A percentile compares a stretch with the other conserved stretches of the same genome.
Conservation (phyloP, 768 basidiomycete genomes). For the Tulasnella calospora region DNA sequence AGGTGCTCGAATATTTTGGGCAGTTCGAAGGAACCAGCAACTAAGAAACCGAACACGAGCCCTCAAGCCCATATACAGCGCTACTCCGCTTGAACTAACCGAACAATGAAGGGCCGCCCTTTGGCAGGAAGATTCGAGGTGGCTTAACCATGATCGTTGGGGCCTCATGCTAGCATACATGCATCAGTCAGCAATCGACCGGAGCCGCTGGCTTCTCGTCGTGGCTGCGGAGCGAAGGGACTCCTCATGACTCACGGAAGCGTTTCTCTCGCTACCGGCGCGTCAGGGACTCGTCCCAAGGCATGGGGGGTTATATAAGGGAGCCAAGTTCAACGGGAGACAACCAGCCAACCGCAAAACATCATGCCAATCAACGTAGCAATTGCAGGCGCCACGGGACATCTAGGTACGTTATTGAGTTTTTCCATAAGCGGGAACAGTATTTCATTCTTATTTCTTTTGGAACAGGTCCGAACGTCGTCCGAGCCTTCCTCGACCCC, state of each 20-base stretch:
- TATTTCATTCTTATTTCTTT: too few relatives aligned
- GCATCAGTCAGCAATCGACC: neutral
- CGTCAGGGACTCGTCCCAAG: neutral
- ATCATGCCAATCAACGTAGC: slow-evolving; percentile 1
- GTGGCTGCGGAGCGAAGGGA: neutral
- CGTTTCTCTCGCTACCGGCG: neutral
- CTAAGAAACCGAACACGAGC: too few relatives aligned
- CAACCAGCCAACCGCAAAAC: neutral
- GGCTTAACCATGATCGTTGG: too few relatives aligned
- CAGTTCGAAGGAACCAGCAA: too few relatives aligned
- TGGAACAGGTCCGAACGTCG: neutral
- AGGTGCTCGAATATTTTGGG: too few relatives aligned
- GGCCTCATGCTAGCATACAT: too few relatives aligned
- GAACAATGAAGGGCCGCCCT: too few relatives aligned
- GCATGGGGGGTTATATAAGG: neutral
- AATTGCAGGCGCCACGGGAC: slow-evolving; percentile 11
- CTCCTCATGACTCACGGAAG: neutral
- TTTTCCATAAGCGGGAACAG: neutral
- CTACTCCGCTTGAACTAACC: too few relatives aligned
- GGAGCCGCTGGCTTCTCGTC: neutral
- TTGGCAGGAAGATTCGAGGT: too few relatives aligned
- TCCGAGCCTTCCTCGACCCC: slow-evolving; percentile 13
- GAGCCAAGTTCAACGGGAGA: neutral
- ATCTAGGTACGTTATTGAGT: neutral
- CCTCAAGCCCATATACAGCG: too few relatives aligned